phyloP scores from a whole-genome alignment of 2,329 filamentous ascomycete genomes.

The Aspergillus novoparasiticus region DNA sequence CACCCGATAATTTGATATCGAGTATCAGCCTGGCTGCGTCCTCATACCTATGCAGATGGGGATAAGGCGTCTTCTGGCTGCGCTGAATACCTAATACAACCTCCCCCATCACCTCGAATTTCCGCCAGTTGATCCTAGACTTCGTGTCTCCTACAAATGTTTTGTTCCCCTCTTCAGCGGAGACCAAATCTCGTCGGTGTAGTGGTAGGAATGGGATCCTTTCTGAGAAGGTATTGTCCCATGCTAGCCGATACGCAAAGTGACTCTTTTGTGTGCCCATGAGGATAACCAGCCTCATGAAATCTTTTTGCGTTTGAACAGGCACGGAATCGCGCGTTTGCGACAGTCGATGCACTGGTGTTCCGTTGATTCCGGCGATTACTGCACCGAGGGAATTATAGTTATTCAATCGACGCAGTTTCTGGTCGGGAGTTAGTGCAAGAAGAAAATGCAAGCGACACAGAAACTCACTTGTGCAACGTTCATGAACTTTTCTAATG shows the following conservation, averaged over 20 bases:
- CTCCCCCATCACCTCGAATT: conserved; percentile 95
- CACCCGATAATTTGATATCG: conserved; percentile 77
- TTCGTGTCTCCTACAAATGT: conserved; percentile 77
- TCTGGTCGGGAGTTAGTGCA: conserved; percentile 44
- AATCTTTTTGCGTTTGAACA: conserved; percentile 73
- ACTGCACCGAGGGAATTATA: conserved; percentile 96
- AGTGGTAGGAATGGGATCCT: conserved; percentile 92
- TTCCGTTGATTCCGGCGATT: conserved; percentile 87
- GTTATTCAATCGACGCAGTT: conserved; percentile 89
- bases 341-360: conserved; percentile 77
- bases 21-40: conserved; percentile 73
- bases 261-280: conserved; percentile 94
- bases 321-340: conserved; percentile 79
- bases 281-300: conserved; percentile 82
- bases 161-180: conserved; percentile 86
- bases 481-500: conserved; percentile 94
- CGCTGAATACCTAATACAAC: conserved; percentile 87
- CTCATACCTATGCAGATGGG: conserved; percentile 69
- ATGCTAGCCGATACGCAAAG: conserved; percentile 93
- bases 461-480: conserved; percentile 62
- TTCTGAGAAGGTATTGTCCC: conserved; percentile 90
- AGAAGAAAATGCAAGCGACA: neutral
- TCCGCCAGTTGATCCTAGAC: conserved; percentile 92
- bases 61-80: conserved; percentile 84
- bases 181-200: conserved; percentile 84